These are phyloP conservation scores for Phytophthora pinifolia DNA, from an alignment of 352 stramenopile genomes.

Conservation along the genomic window DNA sequence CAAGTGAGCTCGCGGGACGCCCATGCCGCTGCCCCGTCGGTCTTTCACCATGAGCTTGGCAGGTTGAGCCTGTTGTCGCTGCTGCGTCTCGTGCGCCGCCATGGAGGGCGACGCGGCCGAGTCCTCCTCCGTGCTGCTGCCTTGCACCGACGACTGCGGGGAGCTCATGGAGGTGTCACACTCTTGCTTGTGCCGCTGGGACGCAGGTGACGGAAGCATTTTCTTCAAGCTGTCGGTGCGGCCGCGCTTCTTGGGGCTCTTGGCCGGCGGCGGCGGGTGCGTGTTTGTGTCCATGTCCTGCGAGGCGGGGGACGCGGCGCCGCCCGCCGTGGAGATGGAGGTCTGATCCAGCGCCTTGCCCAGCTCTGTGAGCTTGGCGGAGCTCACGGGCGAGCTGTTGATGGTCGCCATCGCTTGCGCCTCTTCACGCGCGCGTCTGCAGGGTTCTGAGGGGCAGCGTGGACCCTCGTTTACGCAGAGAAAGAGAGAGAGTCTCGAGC, in stretches of 20 bases:
- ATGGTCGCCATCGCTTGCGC: slow-evolving; percentile 34
- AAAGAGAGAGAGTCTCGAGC: not conserved
- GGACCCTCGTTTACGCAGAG: too few species aligned
- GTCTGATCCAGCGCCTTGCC: slow-evolving; percentile 74
- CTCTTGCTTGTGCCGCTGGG: slow-evolving; percentile 68
- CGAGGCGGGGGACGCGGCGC: slow-evolving; percentile 13
- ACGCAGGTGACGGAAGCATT: slow-evolving; percentile 59
- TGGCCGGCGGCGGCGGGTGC: slow-evolving; percentile 24
- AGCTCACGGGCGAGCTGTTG: slow-evolving; percentile 39
- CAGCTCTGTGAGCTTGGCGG: slow-evolving; percentile 70
- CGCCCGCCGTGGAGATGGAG: slow-evolving; percentile 53
- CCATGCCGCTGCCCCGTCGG: slow-evolving; percentile 73
- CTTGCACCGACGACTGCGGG: slow-evolving; percentile 18
- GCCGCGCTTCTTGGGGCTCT: slow-evolving; percentile 82
- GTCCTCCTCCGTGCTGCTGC: slow-evolving; percentile 29
- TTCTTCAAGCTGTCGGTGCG: slow-evolving; percentile 86
- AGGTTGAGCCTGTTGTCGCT: slow-evolving; percentile 32
- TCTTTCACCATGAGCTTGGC: slow-evolving; percentile 77
- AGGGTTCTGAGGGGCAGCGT: not conserved
- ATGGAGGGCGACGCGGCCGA: slow-evolving; percentile 22
- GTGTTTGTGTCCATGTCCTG: slow-evolving; percentile 6
- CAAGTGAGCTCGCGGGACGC: slow-evolving; percentile 62
- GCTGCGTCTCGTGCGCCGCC: slow-evolving; percentile 20
- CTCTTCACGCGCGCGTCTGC: slow-evolving; percentile 14
- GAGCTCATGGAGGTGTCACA: slow-evolving; percentile 19